Evolutionary conservation across 441 rosid species (phyloP).

Genomic region (Gossypium lobatum): DNA sequence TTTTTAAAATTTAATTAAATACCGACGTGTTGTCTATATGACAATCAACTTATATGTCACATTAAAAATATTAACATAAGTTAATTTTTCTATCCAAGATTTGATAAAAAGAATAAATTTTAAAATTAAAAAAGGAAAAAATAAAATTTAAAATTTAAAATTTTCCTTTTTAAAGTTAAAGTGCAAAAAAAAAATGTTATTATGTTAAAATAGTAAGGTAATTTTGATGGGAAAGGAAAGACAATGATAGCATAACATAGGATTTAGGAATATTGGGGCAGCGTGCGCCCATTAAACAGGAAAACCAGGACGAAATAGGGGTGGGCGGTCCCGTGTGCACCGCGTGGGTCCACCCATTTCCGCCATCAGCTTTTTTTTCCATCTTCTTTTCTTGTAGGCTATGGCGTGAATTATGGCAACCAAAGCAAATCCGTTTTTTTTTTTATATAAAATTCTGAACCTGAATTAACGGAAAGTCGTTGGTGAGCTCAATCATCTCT

Average conservation of each 20-base stretch:
- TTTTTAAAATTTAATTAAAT: too few relatives aligned
- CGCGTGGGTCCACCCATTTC: not conserved
- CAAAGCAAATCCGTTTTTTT: not conserved
- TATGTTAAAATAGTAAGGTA: too few relatives aligned
- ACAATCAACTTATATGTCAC: too few relatives aligned
- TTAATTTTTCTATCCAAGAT: too few relatives aligned
- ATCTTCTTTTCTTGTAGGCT: not conserved
- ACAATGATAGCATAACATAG: not conserved
- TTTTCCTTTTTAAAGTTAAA: not conserved
- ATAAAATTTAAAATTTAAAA: too few relatives aligned
- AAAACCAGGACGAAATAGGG: not conserved
- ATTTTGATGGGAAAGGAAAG: not conserved
- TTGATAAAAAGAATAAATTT: too few relatives aligned
- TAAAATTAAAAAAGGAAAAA: too few relatives aligned
- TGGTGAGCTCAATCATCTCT: not conserved
- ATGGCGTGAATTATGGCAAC: slow-evolving; percentile 7
- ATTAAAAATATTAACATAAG: too few relatives aligned
- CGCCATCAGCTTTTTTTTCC: not conserved
- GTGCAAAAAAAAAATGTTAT: not conserved
- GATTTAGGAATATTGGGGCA: not conserved
- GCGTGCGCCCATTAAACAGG: not conserved
- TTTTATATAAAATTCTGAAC: not conserved
- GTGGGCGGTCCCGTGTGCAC: not conserved
- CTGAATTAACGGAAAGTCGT: slow-evolving; percentile 8
- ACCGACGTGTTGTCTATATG: too few relatives aligned